These are phyloP conservation scores for Yarrowia bubula DNA, from an alignment of 805 yeast genomes.

Conservation along the genomic window DNA sequence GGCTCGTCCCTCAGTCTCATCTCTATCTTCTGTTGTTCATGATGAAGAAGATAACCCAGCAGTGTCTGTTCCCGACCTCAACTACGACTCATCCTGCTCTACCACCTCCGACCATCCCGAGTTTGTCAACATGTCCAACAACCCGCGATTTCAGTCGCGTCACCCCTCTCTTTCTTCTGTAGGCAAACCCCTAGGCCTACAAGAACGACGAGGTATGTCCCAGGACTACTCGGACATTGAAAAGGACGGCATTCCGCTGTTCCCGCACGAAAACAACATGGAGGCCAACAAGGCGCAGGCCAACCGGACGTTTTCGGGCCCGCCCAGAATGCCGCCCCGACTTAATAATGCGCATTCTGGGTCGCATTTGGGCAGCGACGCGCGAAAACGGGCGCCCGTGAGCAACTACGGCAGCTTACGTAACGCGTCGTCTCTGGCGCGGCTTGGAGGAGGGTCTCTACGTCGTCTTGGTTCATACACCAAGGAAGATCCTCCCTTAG, in stretches of 20 bases:
- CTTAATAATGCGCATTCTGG: constrained; percentile 17
- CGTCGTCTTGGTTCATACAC: constrained; percentile 14
- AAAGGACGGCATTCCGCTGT: constrained; percentile 18
- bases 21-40: constrained; percentile 13
- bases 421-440: constrained; percentile 5
- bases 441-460: constrained; percentile 21
- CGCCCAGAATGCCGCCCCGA: constrained; percentile 7
- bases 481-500: constrained; percentile 13
- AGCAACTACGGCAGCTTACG: constrained; percentile 22
- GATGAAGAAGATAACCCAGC: constrained; percentile 15
- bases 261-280: constrained; percentile 1
- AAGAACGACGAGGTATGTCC: not conserved
- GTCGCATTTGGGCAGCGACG: not conserved
- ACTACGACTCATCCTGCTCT: constrained; percentile 26
- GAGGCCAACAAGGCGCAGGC: constrained; percentile 9
- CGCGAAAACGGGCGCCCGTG: constrained; percentile 1
- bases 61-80: constrained; percentile 1
- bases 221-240: constrained; percentile 23
- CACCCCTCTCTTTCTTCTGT: constrained; percentile 30
- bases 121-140: not conserved
- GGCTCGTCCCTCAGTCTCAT: constrained; percentile 8
- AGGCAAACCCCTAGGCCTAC: not conserved
- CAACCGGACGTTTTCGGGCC: constrained; percentile 2
- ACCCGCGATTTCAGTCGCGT: constrained; percentile 33
- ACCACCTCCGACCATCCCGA: constrained; percentile 25